Conservation (phyloP, 345 rosid species). For the Balakata baccata region DNA sequence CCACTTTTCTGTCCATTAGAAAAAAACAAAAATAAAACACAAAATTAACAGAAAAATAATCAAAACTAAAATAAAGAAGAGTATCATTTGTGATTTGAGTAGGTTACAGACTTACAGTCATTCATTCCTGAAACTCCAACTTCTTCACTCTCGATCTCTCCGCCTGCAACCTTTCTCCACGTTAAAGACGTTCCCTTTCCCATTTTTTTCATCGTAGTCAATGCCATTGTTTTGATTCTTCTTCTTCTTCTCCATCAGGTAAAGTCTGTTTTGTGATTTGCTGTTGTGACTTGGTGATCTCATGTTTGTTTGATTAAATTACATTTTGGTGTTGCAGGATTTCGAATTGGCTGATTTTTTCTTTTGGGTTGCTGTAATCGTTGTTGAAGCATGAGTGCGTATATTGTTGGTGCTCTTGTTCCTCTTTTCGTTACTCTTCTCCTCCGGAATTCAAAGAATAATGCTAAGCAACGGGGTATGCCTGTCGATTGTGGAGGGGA, state of each 20-base stretch:
- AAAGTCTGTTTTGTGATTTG: background rate
- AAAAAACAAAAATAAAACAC: no score
- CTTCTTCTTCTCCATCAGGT: background rate
- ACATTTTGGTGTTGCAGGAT: constrained; percentile 21
- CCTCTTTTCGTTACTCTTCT: constrained; percentile 69
- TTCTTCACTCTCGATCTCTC: constrained; percentile 29
- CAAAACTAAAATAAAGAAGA: no score
- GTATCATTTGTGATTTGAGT: background rate
- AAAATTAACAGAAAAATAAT: background rate
- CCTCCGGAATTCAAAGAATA: constrained; percentile 48
- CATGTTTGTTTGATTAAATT: background rate
- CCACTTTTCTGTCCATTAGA: background rate
- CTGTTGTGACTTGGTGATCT: background rate
- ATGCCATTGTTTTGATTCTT: background rate
- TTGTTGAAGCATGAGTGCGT: constrained; percentile 61
- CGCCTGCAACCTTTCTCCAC: constrained; percentile 11
- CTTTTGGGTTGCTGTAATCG: background rate
- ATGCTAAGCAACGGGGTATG: constrained; percentile 65
- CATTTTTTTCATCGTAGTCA: background rate
- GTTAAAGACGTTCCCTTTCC: background rate
- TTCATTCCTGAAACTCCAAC: constrained; percentile 29
- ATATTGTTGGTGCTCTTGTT: constrained; percentile 60
- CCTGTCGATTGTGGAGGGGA: constrained; percentile 81
- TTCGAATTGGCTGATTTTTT: constrained; percentile 8
- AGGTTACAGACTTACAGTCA: no score